Evolutionary conservation across 441 rosid species (phyloP), one percentile per base, ranked within the genome.

Genomic region (Pelargonium hybrid): DNA sequence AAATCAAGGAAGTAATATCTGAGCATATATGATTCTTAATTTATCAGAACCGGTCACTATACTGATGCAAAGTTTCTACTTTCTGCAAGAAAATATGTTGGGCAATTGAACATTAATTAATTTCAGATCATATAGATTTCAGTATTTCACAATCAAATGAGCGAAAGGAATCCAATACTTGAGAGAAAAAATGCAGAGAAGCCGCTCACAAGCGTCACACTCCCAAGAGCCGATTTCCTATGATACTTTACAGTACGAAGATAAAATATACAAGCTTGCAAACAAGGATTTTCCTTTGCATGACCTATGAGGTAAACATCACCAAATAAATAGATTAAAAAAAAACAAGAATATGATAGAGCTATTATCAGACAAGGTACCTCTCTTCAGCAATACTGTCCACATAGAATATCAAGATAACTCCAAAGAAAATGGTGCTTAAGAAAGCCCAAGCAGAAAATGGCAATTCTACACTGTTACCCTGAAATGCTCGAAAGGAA

Each of bases 311-410:
- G 11, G 63, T 18, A 23, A 59, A 59, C 64, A 59, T 34, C 31
- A 59, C 11, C 31, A 21, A 8, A 13, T 20, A 20, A 26, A 18
- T 56, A 23, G 20, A 56, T 7, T 21, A 57, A 57, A 31, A 31
- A 0, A 31, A 34, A 34, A 34, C 39, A 34, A 34, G 39, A 5
- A 34, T 34, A 20, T 25, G 66, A 3, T 63, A 18, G 34, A 18
- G 63, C 2, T 26, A 0, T 57, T 4, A 72, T 43, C 15, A 74
- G 21, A 52, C 63, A 76, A 70, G 68, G 71, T 85, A 91, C 98
- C 93, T 93, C 83, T 93, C 98, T 81, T 91, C 97, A 45, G 97
- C 96, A 34, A 93, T 84, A 73, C 85, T 84, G 83, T 93, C 97
- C 17, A 91, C 81, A 68, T 90, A 91, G 82, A 90, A 93, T 80